Base-by-base conservation (phyloP, 768 basidiomycete species). In the Lactarius hatsudake region DNA sequence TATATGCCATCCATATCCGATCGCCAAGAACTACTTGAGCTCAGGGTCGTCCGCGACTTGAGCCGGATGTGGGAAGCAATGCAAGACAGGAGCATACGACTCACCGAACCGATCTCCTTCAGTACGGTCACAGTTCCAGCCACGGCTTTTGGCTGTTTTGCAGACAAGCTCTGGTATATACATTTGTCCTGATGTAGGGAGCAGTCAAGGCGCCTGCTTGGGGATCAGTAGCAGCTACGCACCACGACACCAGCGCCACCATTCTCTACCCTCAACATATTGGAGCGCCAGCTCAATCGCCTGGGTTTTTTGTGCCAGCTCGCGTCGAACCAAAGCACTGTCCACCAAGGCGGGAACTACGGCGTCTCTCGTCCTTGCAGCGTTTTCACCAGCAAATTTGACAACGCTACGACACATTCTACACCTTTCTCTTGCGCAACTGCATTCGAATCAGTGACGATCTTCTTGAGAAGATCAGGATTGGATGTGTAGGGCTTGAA, bases 361-460 rank as follows among this genome's bases (percentile, higher is more conserved):
- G 3, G 81, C 82, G 61, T 91, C 86, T 72, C 93, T 83, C 48
- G 91, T 90, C 78, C 87, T 88, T 57, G 90, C 90, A 55, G 90
- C 87, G 55, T 84, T 88, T 82, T 96, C 94, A 67, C 96, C 97
- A 8, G 94, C 92, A 74, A 88, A 93, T 79, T 94, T 93, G 71
- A 97, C 88, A 66, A 83, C 36, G 88, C 83, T 62, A 90, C 86
- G 40, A 96, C 78, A 72, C 91, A 94, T 75, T 98, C 96, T 6
- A 98, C 85, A 38, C 93, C 97, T 75, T 96, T 98, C 81, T 99
- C 97, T 78, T 99, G 97, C 13, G 96, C 96, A 36, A 98, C 96
- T 32, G 91, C 97, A 77, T 98, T 98, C 1, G 94, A 81, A 74
- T 99, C 97, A 3, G 87, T 88, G 42, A 81, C 93, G 72, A 96